Conservation (phyloP, 768 basidiomycete genomes). For the Boletus eberwhitei region DNA sequence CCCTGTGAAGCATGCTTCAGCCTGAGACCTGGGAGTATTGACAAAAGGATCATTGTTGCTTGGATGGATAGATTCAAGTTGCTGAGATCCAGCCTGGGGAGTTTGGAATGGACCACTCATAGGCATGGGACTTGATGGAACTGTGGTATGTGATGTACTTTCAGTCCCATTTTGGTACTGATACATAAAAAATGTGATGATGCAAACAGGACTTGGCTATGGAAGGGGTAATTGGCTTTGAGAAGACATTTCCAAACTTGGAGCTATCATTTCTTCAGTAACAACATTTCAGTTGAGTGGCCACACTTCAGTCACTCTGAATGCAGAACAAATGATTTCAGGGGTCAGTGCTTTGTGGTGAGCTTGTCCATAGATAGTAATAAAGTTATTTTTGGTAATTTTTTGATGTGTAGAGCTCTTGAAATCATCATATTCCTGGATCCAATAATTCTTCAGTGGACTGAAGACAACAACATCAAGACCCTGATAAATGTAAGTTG, state of each 20-base stretch:
- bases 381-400: conserved; percentile 6
- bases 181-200: background rate
- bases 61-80: no score
- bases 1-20: no score
- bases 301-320: conserved; percentile 27
- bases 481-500: conserved; percentile 34
- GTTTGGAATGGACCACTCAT: no score
- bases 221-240: conserved; percentile 20
- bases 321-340: conserved; percentile 21
- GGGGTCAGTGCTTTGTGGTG: conserved; percentile 17
- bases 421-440: conserved; percentile 11
- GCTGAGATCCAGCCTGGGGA: no score
- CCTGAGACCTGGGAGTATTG: no score
- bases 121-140: no score
- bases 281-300: conserved; percentile 15
- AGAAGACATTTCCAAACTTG: conserved; percentile 1
- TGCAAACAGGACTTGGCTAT: conserved; percentile 5
- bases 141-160: no score
- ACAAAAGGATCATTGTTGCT: no score
- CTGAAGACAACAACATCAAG: conserved; percentile 40
- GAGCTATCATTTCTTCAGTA: conserved; percentile 3
- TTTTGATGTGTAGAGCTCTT: background rate
- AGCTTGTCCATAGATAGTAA: conserved; percentile 17
- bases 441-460: conserved; percentile 31
- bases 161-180: no score